phyloP scores from a whole-genome alignment of 768 basidiomycete species.

The Antrodiella citrinella region DNA sequence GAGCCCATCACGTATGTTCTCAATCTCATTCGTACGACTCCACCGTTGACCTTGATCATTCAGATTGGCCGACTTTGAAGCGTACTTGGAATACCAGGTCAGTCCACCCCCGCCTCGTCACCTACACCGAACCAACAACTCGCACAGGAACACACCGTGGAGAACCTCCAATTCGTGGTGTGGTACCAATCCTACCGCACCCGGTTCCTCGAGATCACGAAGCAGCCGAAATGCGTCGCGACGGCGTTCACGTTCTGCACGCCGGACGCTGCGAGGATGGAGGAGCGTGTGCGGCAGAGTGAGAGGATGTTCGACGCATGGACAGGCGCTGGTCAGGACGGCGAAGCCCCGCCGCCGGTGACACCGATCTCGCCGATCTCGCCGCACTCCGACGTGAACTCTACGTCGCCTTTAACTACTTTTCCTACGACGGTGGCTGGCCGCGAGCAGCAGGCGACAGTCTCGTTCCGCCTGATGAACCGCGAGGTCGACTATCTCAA shows the following conservation, averaged over 20 bases:
- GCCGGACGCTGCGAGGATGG: background rate
- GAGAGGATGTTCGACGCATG: background rate
- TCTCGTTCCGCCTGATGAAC: background rate
- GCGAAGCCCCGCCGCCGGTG: background rate
- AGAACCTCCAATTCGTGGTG: conserved; percentile 25
- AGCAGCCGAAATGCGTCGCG: conserved; percentile 12
- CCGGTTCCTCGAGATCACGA: conserved; percentile 22
- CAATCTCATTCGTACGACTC: background rate
- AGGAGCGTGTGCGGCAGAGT: background rate
- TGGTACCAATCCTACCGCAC: conserved; percentile 31
- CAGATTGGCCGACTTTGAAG: conserved; percentile 25
- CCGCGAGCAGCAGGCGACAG: background rate
- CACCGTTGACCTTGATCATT: conserved; percentile 1
- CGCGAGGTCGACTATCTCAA: background rate
- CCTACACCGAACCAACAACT: background rate
- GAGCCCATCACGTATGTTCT: conserved; percentile 27
- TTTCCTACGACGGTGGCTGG: too few relatives aligned
- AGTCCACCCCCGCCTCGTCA: background rate
- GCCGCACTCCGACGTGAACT: background rate
- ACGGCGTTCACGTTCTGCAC: background rate
- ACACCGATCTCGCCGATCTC: background rate
- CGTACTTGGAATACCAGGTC: conserved; percentile 15
- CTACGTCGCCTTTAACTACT: background rate
- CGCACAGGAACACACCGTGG: conserved; percentile 17
- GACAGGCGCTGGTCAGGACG: background rate